Evolutionary conservation across 768 basidiomycete species (phyloP), one percentile per base, ranked within the genome.

Genomic region (Pleurotus platypus): DNA sequence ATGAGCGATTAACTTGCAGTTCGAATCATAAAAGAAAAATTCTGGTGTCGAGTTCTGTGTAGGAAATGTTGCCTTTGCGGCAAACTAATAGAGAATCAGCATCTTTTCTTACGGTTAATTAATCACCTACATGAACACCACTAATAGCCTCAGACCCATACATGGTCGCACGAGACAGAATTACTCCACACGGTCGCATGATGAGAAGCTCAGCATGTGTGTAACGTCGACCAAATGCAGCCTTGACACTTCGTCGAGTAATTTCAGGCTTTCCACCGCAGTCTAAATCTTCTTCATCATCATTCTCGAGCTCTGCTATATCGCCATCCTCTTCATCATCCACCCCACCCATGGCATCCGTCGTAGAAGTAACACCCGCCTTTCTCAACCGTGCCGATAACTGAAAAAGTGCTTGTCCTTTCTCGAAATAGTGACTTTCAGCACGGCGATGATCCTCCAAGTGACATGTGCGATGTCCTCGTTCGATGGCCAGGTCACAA

Each of bases 141-240:
- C 20, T 7, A 16, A 48, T 48, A 12, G 46, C 46, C 24, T 48
- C 46, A 26, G 46, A 18, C 26, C 46, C 46, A 48, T 48, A 48
- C n/a, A 48, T 15, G 22, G 46, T 48, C 6, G 46, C 46, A 20
- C 46, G 46, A 18, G 46, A 48, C 12, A 48, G 46, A 15, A 48
- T 48, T 7, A 48, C 46, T 13, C 70, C 71, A 63, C 71, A 72
- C 1, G 71, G 64, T 2, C 56, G 43, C 55, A 72, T 68, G 43
- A 69, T 20, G 35, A 2, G 67, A 27, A 72, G 67, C 55, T 72
- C 63, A 46, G 71, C 72, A 55, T 72, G 68, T 13, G 69, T 71
- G 1, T 62, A 55, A 26, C 47, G 49, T 12, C 61, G 49, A 0
- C 67, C 59, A 60, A 69, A 72, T 30, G 56, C 4, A 2, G 67